Conservation (phyloP, 2,329 filamentous ascomycete genomes). For the Colletotrichum sp. region DNA sequence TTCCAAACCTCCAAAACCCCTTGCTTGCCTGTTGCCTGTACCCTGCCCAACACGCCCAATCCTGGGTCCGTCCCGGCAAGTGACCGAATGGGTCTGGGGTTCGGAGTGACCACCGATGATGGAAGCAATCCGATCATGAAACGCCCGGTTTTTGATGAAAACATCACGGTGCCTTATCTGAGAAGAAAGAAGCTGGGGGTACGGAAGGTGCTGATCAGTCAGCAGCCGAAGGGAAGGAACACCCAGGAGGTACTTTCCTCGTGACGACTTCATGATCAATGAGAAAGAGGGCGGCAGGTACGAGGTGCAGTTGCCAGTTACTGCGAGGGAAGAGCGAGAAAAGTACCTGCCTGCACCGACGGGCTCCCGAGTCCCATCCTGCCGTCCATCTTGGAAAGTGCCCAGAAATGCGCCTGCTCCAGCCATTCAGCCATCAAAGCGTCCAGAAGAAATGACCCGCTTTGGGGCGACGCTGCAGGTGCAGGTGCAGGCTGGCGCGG, state of each 20-base stretch:
- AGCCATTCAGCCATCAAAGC: neutral
- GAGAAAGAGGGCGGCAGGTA: neutral
- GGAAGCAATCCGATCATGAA: slow-evolving; percentile 6
- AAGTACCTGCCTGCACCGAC: neutral
- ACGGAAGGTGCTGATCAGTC: neutral
- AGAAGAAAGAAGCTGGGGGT: neutral
- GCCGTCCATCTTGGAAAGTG: neutral
- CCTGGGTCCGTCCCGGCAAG: slow-evolving; percentile 7
- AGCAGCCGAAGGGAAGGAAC: neutral
- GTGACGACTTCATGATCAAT: neutral
- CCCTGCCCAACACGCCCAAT: neutral
- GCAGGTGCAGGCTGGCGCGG: neutral
- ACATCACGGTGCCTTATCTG: neutral
- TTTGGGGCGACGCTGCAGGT: neutral
- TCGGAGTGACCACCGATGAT: neutral
- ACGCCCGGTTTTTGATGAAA: neutral
- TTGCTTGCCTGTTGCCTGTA: neutral
- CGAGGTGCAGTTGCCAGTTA: neutral
- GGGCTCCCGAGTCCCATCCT: neutral
- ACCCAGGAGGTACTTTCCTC: neutral
- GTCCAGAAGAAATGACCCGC: neutral
- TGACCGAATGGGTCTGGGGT: slow-evolving; percentile 5
- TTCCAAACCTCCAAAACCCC: neutral
- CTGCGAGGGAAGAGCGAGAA: neutral
- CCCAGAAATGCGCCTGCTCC: neutral